Evolutionary conservation across 345 rosid genomes (phyloP), one percentile per base, ranked within the genome.

Genomic region (Nasturtium officinale): DNA sequence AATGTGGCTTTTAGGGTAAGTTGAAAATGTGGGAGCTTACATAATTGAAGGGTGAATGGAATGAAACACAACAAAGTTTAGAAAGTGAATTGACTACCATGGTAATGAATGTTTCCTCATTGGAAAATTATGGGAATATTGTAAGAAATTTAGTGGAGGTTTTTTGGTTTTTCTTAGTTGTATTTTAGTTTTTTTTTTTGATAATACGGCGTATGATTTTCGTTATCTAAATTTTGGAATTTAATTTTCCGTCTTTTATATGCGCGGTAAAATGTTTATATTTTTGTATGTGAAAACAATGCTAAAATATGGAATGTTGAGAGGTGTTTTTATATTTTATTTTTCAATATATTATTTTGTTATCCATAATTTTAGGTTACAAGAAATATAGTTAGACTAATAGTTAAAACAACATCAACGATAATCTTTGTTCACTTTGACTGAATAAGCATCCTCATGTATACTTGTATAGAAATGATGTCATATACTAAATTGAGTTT

Each of bases 1-100:
- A 40, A 23, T 55, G 26, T 67, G 53, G 23, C n/a, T 53, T 73
- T 65, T 79, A 78, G 83, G 86, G 84, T 71, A 82, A 81, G 75
- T 45, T 45, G 69, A 30, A 35, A 57, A 66, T 47, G 53, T 50
- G 15, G 13, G 15, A 48, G 6, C n/a, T n/a, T n/a, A n/a, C n/a
- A 26, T 48, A 73, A 45, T 43, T 43, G 68, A 42, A 21, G 45
- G 58, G n/a, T 59, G 47, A 67, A 61, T 52, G 66, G 2, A 51
- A 65, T 67, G 62, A 32, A 51, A 51, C 17, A 18, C 21, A 10
- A 59, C 16, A n/a, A n/a, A 10, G 4, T 30, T 61, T 62, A 45
- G 59, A 63, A 69, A 55, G 54, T 45, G 53, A 53, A 16, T 61
- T 60, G 63, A 46, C 60, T 69, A 55, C 18, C 60, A 8, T 62